phyloP scores from a whole-genome alignment of 2,329 filamentous ascomycete genomes.

The Alternaria triticina region DNA sequence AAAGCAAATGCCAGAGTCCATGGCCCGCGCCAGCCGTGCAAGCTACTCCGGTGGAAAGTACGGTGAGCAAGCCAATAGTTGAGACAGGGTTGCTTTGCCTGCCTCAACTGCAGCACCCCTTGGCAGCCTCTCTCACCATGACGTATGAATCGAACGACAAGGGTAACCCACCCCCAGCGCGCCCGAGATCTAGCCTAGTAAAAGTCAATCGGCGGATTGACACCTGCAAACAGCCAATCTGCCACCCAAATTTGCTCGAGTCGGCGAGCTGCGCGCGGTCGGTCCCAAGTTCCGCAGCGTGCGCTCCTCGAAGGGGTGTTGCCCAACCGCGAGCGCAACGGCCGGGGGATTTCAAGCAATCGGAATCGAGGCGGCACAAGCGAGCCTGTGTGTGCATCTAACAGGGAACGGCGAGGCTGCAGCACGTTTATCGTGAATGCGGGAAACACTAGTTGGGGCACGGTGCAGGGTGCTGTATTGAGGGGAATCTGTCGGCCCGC shows the following conservation, averaged over 20 bases:
- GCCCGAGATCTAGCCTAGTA: slow-evolving; percentile 10
- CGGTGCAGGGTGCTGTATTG: slow-evolving; percentile 11
- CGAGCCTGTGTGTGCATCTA: slow-evolving; percentile 13
- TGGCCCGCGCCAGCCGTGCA: slow-evolving; percentile 7
- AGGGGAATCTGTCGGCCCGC: slow-evolving; percentile 25
- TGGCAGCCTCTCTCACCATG: slow-evolving; percentile 20
- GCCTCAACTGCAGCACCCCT: slow-evolving; percentile 14
- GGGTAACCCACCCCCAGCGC: slow-evolving; percentile 4
- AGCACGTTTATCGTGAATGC: slow-evolving; percentile 17
- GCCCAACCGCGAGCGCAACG: not conserved
- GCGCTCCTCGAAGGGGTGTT: not conserved
- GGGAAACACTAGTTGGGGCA: slow-evolving; percentile 18
- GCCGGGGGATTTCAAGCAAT: slow-evolving; percentile 5
- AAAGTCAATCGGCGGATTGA: slow-evolving; percentile 8
- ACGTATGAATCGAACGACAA: slow-evolving; percentile 17
- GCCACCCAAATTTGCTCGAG: not conserved
- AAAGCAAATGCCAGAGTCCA: not conserved
- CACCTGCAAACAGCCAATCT: slow-evolving; percentile 1
- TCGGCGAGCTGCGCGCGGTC: not conserved
- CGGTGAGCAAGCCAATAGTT: slow-evolving; percentile 20
- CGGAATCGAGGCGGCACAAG: slow-evolving; percentile 17
- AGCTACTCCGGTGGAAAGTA: slow-evolving; percentile 16
- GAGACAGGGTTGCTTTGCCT: slow-evolving; percentile 20
- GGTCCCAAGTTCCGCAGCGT: not conserved
- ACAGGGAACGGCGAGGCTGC: slow-evolving; percentile 22